Conservation (phyloP, 345 rosid species). For the Psidium friedrichsthalianum region DNA sequence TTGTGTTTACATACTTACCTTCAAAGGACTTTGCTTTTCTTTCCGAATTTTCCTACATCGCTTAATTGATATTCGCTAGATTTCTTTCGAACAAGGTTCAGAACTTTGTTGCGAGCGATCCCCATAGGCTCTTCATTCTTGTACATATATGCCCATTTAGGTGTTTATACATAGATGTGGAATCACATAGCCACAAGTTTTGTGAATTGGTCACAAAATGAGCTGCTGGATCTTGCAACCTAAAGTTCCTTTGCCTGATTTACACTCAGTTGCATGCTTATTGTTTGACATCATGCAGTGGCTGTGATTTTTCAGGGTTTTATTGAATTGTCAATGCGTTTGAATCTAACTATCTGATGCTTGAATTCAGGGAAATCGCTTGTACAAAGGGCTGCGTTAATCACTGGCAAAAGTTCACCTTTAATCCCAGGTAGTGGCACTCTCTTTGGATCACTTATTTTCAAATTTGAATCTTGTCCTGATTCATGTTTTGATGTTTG, state of each 20-base stretch:
- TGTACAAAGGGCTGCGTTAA: conserved; percentile 73
- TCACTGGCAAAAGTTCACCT: conserved; percentile 95
- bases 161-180: neutral
- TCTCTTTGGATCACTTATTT: neutral
- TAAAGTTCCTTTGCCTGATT: neutral
- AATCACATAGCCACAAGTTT: neutral
- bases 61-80: neutral
- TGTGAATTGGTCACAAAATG: neutral
- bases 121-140: neutral
- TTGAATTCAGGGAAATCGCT: conserved; percentile 60
- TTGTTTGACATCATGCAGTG: neutral
- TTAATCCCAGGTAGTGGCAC: conserved; percentile 73
- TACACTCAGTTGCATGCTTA: neutral
- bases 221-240: neutral
- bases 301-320: neutral
- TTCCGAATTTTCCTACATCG: neutral
- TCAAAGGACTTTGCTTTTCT: neutral
- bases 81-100: neutral
- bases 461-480: neutral
- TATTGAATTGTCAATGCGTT: neutral
- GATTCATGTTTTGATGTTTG: neutral
- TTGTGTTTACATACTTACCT: neutral
- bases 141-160: neutral
- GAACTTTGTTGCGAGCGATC: neutral
- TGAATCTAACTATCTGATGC: neutral